These are phyloP conservation scores for Tagetes patula DNA, from an alignment of 129 eudicot species.

Conservation along the genomic window DNA sequence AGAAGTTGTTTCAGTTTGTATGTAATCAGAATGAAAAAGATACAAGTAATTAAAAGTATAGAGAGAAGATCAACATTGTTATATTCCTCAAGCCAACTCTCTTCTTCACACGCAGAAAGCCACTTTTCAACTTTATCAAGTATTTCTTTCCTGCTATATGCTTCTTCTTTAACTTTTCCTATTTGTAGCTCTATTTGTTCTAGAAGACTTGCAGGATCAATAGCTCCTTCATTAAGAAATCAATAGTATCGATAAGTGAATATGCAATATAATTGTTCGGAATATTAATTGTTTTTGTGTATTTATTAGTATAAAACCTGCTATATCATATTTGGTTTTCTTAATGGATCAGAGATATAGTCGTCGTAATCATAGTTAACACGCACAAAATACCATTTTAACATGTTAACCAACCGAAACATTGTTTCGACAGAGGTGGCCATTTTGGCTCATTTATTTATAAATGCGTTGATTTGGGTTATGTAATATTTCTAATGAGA, in stretches of 20 bases:
- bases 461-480: neutral
- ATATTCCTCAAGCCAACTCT: constrained; percentile 94
- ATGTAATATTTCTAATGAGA: neutral
- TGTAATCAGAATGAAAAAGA: constrained; percentile 9
- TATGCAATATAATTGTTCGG: constrained; percentile 1
- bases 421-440: too few relatives aligned
- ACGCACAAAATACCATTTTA: neutral
- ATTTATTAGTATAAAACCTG: too few relatives aligned
- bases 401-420: too few relatives aligned
- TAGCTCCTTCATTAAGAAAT: constrained; percentile 50
- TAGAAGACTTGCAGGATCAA: constrained; percentile 80
- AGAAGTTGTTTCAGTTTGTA: constrained; percentile 7
- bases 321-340: too few relatives aligned
- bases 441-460: neutral
- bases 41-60: neutral
- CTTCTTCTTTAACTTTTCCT: constrained; percentile 79
- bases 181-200: constrained; percentile 82
- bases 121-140: constrained; percentile 85
- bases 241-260: constrained; percentile 10
- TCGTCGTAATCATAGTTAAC: neutral
- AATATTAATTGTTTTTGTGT: too few relatives aligned
- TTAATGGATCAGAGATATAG: neutral
- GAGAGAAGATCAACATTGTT: constrained; percentile 54
- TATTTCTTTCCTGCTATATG: constrained; percentile 84
- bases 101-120: constrained; percentile 91